phyloP scores from a whole-genome alignment of 2,329 filamentous ascomycete genomes.

The Fusarium verrucosum region DNA sequence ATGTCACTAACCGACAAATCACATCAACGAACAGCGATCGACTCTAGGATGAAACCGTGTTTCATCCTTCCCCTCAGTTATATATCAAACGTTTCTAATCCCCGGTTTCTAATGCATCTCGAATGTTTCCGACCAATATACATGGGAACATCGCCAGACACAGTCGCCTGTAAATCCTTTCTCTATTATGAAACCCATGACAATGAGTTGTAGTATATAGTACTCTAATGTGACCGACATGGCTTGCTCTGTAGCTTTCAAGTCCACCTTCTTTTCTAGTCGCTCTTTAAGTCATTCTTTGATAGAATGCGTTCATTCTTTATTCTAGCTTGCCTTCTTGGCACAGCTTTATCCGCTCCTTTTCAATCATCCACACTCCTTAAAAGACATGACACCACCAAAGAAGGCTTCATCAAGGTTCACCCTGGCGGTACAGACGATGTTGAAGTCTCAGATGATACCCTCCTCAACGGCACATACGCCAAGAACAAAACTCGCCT shows the following conservation, averaged over 20 bases:
- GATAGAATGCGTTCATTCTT: conserved; percentile 40
- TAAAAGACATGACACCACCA: conserved; percentile 12
- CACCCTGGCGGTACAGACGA: conserved; percentile 46
- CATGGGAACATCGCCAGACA: conserved; percentile 1
- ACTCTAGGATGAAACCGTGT: conserved; percentile 13
- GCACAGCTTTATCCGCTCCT: conserved; percentile 30
- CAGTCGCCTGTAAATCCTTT: not conserved
- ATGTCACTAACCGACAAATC: conserved; percentile 25
- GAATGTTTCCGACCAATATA: conserved; percentile 3
- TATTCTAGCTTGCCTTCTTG: conserved; percentile 35
- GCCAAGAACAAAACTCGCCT: conserved; percentile 26
- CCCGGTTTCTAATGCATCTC: conserved; percentile 17
- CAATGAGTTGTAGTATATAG: conserved; percentile 25
- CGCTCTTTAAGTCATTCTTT: conserved; percentile 14
- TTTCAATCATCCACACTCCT: conserved; percentile 8
- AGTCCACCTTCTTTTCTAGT: conserved; percentile 8
- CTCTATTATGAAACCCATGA: not conserved
- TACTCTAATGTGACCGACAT: not conserved
- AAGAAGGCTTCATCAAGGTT: conserved; percentile 47
- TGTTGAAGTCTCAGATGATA: conserved; percentile 50
- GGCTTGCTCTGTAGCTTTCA: not conserved
- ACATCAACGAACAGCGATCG: not conserved
- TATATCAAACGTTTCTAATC: conserved; percentile 23
- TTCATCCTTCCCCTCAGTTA: conserved; percentile 36
- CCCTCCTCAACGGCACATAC: conserved; percentile 53